Conservation (phyloP, 2,329 filamentous ascomycete genomes). For the Pseudonectria foliicola region DNA sequence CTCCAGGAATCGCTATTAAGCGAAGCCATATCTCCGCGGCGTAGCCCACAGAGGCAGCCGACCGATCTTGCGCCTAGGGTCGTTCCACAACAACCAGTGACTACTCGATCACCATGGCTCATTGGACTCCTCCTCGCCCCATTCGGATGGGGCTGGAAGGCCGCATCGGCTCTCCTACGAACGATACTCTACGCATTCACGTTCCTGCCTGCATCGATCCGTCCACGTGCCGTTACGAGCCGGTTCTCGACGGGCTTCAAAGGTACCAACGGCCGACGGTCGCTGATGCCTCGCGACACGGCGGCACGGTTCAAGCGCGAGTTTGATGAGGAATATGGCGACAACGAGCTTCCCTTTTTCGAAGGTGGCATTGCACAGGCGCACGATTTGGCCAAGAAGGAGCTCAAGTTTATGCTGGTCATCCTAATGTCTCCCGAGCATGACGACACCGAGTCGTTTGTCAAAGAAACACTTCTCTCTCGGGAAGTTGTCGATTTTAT, state of each 20-base stretch:
- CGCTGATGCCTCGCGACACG: conserved; percentile 78
- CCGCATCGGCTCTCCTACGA: conserved; percentile 62
- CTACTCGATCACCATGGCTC: conserved; percentile 66
- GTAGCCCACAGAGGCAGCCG: conserved; percentile 19
- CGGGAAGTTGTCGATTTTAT: conserved; percentile 68
- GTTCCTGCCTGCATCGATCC: conserved; percentile 64
- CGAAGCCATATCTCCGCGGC: conserved; percentile 14
- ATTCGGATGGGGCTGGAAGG: conserved; percentile 67
- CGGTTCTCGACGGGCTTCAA: conserved; percentile 44
- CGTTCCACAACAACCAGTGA: conserved; percentile 65
- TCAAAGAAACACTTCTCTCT: conserved; percentile 72
- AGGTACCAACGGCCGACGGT: conserved; percentile 62
- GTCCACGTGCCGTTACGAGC: conserved; percentile 48
- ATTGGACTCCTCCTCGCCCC: conserved; percentile 74
- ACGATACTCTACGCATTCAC: conserved; percentile 72
- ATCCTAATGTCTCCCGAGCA: conserved; percentile 87
- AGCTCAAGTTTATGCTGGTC: conserved; percentile 86
- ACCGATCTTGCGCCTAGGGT: conserved; percentile 74
- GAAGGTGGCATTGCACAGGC: conserved; percentile 90
- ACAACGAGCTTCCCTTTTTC: conserved; percentile 64
- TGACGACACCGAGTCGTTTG: conserved; percentile 79
- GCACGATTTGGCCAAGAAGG: conserved; percentile 80
- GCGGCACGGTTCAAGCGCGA: conserved; percentile 84
- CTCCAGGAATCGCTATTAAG: conserved; percentile 54
- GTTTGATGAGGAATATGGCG: conserved; percentile 89